phyloP scores from a whole-genome alignment of 768 basidiomycete species.

The Suillus bovinus region DNA sequence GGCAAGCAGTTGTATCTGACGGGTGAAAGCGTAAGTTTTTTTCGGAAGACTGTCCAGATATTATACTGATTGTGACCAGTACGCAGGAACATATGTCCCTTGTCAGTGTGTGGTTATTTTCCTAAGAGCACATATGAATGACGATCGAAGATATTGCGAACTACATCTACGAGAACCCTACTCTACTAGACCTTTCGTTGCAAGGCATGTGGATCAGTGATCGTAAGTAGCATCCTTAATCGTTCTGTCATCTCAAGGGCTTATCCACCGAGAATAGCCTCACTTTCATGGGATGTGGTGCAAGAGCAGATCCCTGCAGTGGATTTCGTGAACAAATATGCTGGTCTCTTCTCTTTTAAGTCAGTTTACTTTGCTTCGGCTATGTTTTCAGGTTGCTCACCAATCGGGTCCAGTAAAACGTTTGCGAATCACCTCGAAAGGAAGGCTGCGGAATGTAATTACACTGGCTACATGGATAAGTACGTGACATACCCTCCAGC shows the following conservation, averaged over 20 bases:
- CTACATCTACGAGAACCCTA: conserved; percentile 64
- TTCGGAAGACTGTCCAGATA: neutral
- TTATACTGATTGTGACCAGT: conserved; percentile 38
- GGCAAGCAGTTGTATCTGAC: conserved; percentile 68
- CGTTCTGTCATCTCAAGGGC: neutral
- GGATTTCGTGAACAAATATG: conserved; percentile 71
- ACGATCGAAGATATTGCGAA: conserved; percentile 63
- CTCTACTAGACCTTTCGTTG: conserved; percentile 52
- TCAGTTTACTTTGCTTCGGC: conserved; percentile 30
- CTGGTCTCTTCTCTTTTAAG: conserved; percentile 74
- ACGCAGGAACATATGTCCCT: conserved; percentile 70
- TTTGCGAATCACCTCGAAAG: conserved; percentile 61
- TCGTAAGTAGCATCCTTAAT: conserved; percentile 44
- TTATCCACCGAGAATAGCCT: conserved; percentile 37
- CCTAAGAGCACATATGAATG: neutral
- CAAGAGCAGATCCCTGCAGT: conserved; percentile 73
- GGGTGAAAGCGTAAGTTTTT: conserved; percentile 68
- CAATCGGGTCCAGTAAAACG: conserved; percentile 45
- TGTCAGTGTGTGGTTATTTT: conserved; percentile 36
- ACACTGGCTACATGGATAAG: conserved; percentile 59
- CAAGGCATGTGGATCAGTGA: conserved; percentile 75
- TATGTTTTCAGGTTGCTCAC: neutral
- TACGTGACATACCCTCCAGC: conserved; percentile 68
- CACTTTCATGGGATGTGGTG: conserved; percentile 61
- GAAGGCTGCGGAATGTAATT: conserved; percentile 56